Evolutionary conservation across 2,329 filamentous ascomycete genomes (phyloP), one percentile per base, ranked within the genome.

Genomic region (Rutstroemia sp.): DNA sequence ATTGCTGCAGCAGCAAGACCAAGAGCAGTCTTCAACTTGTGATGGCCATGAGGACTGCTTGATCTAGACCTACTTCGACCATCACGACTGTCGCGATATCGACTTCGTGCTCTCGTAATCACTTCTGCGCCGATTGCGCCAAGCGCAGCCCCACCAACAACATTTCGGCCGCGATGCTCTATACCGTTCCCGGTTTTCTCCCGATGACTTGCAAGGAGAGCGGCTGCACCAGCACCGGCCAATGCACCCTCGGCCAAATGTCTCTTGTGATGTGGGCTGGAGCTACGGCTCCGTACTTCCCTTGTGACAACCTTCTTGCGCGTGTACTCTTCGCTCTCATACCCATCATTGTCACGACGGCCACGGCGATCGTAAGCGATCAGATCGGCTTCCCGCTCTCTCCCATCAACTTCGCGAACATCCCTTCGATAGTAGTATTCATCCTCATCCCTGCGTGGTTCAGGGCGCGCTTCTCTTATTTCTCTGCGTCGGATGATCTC

Each of bases 221-320:
- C 83, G 10, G 79, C 78, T 7, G 83, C 69, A 49, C 82, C 83
- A 17, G 83, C 83, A 16, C 82, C 83, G 27, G 83, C 83, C 16
- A 85, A 73, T 9, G 82, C 83, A n/a, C 83, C 83, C 64, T 84
- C 82, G 21, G 82, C 82, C 5, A 86, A 68, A 62, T 84, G 79
- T 44, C 79, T 78, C 67, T 76, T 83, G 62, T 80, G 79, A 60
- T 81, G 76, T 50, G 75, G 71, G 42, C 75, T 74, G 4, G 74
- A 70, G 61, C 77, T 78, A 40, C 61, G 56, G 10, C 79, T 81
- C 45, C 76, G 73, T 17, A 80, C 78, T 19, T 77, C 75, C 17
- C 40, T 47, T 12, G 73, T 77, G 36, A 80, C 56, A 39, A 66
- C 51, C 51, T 58, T 63, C 30, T 58, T 59, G 71, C 44, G 79